These are phyloP conservation scores for Ophiosphaerella narmari DNA, from an alignment of 2,329 filamentous ascomycete species.

Conservation along the genomic window DNA sequence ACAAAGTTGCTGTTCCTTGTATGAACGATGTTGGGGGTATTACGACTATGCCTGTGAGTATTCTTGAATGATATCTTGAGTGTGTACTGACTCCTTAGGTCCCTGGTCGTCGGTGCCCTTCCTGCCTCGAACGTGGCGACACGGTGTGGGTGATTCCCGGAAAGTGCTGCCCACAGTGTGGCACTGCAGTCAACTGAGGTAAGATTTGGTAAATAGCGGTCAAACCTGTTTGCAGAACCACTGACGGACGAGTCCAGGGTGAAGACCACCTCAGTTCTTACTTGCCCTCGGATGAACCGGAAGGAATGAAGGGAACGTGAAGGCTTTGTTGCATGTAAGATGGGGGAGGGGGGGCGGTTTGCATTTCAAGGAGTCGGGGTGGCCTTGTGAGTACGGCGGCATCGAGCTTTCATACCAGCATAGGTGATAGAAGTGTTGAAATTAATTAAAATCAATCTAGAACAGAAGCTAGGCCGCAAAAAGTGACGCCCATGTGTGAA, in stretches of 20 bases:
- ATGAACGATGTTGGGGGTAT: conserved; percentile 39
- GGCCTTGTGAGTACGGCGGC: neutral
- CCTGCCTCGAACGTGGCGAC: conserved; percentile 46
- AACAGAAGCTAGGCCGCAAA: too few relatives aligned
- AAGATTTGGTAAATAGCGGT: conserved; percentile 3
- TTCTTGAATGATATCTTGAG: neutral
- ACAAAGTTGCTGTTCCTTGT: conserved; percentile 30
- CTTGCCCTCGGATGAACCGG: conserved; percentile 10
- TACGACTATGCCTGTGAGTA: conserved; percentile 42
- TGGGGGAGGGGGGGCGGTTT: conserved; percentile 15
- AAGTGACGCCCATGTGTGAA: too few relatives aligned
- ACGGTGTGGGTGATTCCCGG: conserved; percentile 49
- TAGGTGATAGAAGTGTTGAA: too few relatives aligned
- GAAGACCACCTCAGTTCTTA: conserved; percentile 3
- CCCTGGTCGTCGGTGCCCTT: conserved; percentile 46
- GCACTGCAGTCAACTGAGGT: conserved; percentile 45
- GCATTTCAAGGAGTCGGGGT: conserved; percentile 22
- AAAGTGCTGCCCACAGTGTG: conserved; percentile 46
- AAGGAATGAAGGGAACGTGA: conserved; percentile 7
- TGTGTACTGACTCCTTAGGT: conserved; percentile 30
- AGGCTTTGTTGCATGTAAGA: conserved; percentile 9
- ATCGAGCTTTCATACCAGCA: too few relatives aligned
- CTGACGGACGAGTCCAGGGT: conserved; percentile 5
- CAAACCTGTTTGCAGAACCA: neutral
- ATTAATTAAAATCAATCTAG: too few relatives aligned